phyloP scores from a whole-genome alignment of 2,329 filamentous ascomycete species.

The Cladosporium cucumerinum region DNA sequence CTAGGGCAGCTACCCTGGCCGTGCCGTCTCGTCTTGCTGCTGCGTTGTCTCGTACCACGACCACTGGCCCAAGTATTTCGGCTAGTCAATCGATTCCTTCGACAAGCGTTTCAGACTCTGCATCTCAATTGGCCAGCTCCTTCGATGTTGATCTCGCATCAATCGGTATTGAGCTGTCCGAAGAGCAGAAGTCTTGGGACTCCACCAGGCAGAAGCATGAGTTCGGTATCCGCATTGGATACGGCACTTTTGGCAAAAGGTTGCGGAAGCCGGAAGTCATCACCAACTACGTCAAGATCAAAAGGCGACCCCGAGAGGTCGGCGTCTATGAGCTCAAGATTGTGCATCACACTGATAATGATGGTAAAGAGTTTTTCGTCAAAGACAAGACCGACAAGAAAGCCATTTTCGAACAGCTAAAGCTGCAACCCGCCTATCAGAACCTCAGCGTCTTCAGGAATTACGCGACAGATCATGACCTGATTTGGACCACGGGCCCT shows the following conservation, averaged over 20 bases:
- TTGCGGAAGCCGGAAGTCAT: not conserved
- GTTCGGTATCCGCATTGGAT: not conserved
- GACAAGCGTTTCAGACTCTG: too few relatives aligned
- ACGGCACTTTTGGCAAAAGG: not conserved
- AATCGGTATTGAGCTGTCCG: not conserved
- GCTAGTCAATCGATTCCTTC: not conserved
- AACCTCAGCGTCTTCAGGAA: rapidly evolving
- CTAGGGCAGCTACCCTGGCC: too few relatives aligned
- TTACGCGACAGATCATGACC: slow-evolving; percentile 20
- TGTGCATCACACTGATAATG: not conserved
- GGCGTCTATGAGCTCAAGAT: slow-evolving; percentile 16
- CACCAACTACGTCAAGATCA: slow-evolving; percentile 18
- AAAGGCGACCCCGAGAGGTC: not conserved
- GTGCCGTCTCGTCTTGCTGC: not conserved
- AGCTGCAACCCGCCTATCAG: not conserved
- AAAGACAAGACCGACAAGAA: not conserved
- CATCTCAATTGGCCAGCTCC: too few relatives aligned
- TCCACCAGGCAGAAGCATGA: not conserved
- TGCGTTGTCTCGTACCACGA: not conserved
- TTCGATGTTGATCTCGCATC: not conserved
- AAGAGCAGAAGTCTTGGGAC: not conserved
- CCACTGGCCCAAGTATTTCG: not conserved
- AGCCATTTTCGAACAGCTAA: not conserved
- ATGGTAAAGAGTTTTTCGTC: not conserved
- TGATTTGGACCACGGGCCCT: slow-evolving; percentile 19